Evolutionary conservation across 805 yeast species (phyloP), one percentile per base, ranked within the genome.

Genomic region (Maudiozyma serrabonitensis): DNA sequence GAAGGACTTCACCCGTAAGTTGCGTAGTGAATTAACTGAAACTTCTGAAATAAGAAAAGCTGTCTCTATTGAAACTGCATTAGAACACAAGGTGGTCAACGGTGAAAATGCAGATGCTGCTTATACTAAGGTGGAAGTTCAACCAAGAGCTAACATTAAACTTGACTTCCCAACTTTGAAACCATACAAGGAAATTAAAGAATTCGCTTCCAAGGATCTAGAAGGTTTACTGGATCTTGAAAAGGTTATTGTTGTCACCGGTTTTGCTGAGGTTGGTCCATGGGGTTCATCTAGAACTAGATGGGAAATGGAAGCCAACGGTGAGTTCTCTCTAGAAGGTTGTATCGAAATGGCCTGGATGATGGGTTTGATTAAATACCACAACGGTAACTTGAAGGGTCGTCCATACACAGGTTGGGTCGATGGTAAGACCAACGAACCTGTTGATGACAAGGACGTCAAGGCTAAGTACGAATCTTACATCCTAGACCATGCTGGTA

Each of bases 291-390:
- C 99, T 38, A 86, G 98, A 79, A 93, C 99, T 50, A 82, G 99
- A 78, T 93, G 99, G 99, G 98, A 93, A 72, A 93, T 93, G 95
- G 99, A 93, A 74, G 87, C 97, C 43, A 58, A 69, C 53, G 99
- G 99, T 63, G 88, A 86, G 66, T 93, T 93, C 72, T 90, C 97
- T 9, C 75, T 93, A 60, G 99, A 93, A 73, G 99, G 99, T 64
- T 85, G 96, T 65, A 84, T 93, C 66, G 99, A 93, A 75, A 90
- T 93, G 95, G 98, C 99, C 46, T 93, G 98, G 97, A 90, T 93
- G 61, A 93, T 93, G 98, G 97, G 97, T 58, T 79, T 86, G 66
- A 90, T 93, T 74, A 88, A 87, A 73, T 93, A 93, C 74, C 93
- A 87, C 74, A 87, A 87, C 59, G 98, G 96, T 73, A 65, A 65